These are phyloP conservation scores for Tillandsia leiboldiana DNA, from an alignment of 176 grass and related monocot genomes.

Conservation along the genomic window DNA sequence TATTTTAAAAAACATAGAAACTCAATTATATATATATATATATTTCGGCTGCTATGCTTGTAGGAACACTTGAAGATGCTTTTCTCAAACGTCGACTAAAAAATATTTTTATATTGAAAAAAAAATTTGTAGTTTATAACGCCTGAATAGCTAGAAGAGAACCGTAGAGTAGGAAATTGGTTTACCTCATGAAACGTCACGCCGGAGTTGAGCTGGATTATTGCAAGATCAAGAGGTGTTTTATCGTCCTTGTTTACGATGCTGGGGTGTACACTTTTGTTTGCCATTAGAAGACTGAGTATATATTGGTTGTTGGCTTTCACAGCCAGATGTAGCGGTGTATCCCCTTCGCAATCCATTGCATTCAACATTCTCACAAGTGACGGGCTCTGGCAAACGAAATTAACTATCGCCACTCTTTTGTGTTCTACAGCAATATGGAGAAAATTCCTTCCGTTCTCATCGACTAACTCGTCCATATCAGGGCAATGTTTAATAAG, in stretches of 20 bases:
- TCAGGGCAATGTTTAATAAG: constrained; percentile 7
- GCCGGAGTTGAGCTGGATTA: not conserved
- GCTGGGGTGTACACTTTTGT: not conserved
- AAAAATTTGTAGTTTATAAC: too few relatives aligned
- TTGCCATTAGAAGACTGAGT: constrained; percentile 8
- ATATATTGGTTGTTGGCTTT: not conserved
- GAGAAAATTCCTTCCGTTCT: constrained; percentile 25
- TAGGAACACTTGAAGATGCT: too few relatives aligned
- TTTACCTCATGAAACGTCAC: too few relatives aligned
- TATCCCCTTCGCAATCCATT: constrained; percentile 23
- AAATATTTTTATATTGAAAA: too few relatives aligned
- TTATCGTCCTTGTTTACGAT: constrained; percentile 11
- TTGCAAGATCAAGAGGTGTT: not conserved
- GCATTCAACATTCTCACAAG: constrained; percentile 12
- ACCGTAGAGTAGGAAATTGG: too few relatives aligned
- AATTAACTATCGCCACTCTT: not conserved
- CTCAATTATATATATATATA: too few relatives aligned
- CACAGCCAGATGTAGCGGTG: constrained; percentile 29
- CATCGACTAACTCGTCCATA: constrained; percentile 15
- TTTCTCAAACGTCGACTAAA: too few relatives aligned
- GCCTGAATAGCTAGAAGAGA: too few relatives aligned
- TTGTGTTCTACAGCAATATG: constrained; percentile 10
- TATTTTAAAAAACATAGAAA: too few relatives aligned
- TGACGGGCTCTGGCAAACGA: not conserved
- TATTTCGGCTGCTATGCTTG: too few relatives aligned